These are phyloP conservation scores for Yarrowia galli DNA, from an alignment of 1,139 yeast species.

Conservation along the genomic window DNA sequence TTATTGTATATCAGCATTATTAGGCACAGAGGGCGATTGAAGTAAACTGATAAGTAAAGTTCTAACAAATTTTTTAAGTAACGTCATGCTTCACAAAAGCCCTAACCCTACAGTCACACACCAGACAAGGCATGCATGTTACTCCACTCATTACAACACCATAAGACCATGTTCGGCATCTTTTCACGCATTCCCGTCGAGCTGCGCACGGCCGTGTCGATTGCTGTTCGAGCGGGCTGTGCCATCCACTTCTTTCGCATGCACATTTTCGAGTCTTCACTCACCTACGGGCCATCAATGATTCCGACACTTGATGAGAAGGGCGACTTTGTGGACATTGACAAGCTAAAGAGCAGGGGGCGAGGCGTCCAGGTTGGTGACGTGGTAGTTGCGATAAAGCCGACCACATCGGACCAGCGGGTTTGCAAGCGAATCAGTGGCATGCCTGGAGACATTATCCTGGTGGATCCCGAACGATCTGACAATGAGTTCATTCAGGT, in stretches of 20 bases:
- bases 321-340: constrained; percentile 81
- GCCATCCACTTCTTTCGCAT: constrained; percentile 71
- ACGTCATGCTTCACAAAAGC: not conserved
- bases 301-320: constrained; percentile 81
- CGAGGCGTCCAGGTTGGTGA: constrained; percentile 77
- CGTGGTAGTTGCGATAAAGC: constrained; percentile 85
- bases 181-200: constrained; percentile 27
- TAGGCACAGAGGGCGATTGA: not conserved
- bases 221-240: constrained; percentile 67
- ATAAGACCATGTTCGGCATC: constrained; percentile 10
- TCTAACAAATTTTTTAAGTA: too few relatives aligned
- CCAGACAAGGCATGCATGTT: constrained; percentile 9
- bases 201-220: constrained; percentile 43
- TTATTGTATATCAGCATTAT: constrained; percentile 19
- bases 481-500: constrained; percentile 61
- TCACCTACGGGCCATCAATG: constrained; percentile 94
- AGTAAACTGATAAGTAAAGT: not conserved
- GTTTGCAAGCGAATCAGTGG: constrained; percentile 95
- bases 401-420: constrained; percentile 83
- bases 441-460: constrained; percentile 89
- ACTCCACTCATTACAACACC: constrained; percentile 15
- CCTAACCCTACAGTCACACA: not conserved
- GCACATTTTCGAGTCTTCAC: constrained; percentile 75
- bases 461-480: constrained; percentile 68
- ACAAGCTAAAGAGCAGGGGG: constrained; percentile 67